Conservation (phyloP, 495 filamentous ascomycete species). For the Xylaria sp. region DNA sequence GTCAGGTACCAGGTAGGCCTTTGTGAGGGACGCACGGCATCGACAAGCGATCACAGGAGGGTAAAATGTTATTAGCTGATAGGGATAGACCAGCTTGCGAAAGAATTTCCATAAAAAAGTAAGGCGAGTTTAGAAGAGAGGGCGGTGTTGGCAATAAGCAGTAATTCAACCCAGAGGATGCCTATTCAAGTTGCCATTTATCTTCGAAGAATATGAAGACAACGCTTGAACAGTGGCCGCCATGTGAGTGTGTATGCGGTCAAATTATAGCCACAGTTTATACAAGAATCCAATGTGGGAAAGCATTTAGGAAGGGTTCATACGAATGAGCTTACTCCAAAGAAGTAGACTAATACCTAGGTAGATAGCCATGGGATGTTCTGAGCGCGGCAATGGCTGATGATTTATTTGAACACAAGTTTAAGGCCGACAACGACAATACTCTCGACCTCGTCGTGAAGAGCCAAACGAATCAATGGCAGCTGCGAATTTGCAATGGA, state of each 20-base stretch:
- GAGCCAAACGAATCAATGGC: neutral
- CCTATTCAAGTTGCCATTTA: neutral
- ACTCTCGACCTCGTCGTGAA: neutral
- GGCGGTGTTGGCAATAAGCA: neutral
- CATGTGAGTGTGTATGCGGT: neutral
- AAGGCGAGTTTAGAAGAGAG: neutral
- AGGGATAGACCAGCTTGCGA: neutral
- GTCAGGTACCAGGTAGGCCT: neutral
- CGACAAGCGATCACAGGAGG: neutral
- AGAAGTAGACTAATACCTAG: too few relatives aligned
- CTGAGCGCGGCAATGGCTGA: neutral
- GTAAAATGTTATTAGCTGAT: neutral
- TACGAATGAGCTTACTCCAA: neutral
- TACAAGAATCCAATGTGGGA: neutral
- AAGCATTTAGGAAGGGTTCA: neutral
- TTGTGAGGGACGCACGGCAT: too few relatives aligned
- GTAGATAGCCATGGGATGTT: neutral
- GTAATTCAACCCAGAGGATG: neutral
- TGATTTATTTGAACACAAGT: neutral
- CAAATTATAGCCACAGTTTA: neutral
- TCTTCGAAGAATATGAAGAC: neutral
- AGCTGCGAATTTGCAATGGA: neutral
- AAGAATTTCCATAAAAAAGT: neutral
- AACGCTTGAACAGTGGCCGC: neutral
- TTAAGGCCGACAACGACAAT: neutral